Evolutionary conservation across 768 basidiomycete genomes (phyloP).

Genomic region (Suillus paluster): DNA sequence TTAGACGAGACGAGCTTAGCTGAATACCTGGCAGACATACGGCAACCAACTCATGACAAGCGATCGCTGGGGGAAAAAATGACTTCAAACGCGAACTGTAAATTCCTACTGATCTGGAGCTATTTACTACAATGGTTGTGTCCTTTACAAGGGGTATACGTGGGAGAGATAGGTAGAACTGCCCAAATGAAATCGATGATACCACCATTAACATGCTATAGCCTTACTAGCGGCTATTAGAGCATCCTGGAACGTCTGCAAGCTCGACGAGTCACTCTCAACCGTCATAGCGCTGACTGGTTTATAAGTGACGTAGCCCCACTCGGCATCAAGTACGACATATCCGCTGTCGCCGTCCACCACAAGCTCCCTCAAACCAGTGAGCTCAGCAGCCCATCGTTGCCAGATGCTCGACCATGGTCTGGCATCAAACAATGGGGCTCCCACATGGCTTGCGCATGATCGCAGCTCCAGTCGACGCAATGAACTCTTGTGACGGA

Average conservation of each 20-base stretch:
- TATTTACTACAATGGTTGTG: background rate
- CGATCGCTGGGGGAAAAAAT: no score
- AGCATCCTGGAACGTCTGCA: background rate
- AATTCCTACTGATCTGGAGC: background rate
- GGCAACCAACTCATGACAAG: no score
- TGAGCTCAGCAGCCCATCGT: conserved; percentile 25
- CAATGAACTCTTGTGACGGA: conserved; percentile 33
- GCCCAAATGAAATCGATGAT: background rate
- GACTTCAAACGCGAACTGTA: no score
- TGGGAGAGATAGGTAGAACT: background rate
- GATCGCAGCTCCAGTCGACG: conserved; percentile 28
- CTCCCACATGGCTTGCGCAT: conserved; percentile 31
- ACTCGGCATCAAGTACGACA: conserved; percentile 23
- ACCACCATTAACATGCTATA: background rate
- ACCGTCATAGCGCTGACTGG: background rate
- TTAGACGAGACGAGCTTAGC: no score
- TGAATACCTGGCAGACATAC: no score
- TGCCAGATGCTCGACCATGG: conserved; percentile 34
- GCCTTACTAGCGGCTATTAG: background rate
- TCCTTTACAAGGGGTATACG: background rate
- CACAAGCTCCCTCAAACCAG: conserved; percentile 26
- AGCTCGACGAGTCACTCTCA: background rate
- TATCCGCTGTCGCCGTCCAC: conserved; percentile 23
- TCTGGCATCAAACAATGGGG: conserved; percentile 19
- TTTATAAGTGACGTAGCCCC: conserved; percentile 28